These are phyloP conservation scores for Candida ascalaphidarum DNA, from an alignment of 805 yeast species.

Conservation along the genomic window DNA sequence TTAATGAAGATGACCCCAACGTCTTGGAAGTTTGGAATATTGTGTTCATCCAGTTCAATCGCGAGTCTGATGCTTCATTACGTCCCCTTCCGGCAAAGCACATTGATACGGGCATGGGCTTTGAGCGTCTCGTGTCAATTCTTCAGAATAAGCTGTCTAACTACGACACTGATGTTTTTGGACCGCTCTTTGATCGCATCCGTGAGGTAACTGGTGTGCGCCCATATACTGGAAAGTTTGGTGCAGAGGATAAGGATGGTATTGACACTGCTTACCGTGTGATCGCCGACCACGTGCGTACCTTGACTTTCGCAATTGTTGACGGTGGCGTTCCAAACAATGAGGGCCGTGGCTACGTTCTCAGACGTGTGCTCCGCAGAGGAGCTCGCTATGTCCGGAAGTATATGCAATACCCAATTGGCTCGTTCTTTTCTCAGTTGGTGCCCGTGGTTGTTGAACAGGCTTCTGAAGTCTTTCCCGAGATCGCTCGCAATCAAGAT, in stretches of 20 bases:
- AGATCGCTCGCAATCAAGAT: slow-evolving; percentile 60
- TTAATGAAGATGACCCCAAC: slow-evolving; percentile 95
- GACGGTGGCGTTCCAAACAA: slow-evolving; percentile 99
- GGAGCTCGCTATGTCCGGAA: slow-evolving; percentile 96
- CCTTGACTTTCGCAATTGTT: slow-evolving; percentile 89
- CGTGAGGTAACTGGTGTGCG: slow-evolving; percentile 92
- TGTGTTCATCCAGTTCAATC: slow-evolving; percentile 93
- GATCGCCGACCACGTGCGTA: slow-evolving; percentile 96
- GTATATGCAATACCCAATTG: slow-evolving; percentile 92
- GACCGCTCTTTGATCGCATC: slow-evolving; percentile 77
- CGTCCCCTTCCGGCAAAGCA: slow-evolving; percentile 88
- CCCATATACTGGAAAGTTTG: slow-evolving; percentile 87
- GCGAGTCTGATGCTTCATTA: slow-evolving; percentile 80
- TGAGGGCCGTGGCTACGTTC: slow-evolving; percentile 97
- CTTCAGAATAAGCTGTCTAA: slow-evolving; percentile 87
- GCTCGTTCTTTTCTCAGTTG: slow-evolving; percentile 83
- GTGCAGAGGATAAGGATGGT: slow-evolving; percentile 87
- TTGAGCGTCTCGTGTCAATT: slow-evolving; percentile 92
- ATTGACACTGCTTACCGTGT: slow-evolving; percentile 98
- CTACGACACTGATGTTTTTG: slow-evolving; percentile 95
- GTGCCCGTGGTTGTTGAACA: slow-evolving; percentile 91
- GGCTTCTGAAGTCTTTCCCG: slow-evolving; percentile 87
- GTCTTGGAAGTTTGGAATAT: slow-evolving; percentile 97
- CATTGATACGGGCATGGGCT: slow-evolving; percentile 98
- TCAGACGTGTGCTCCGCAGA: slow-evolving; percentile 94